phyloP scores from a whole-genome alignment of 148 eudicot genomes.

The Chenopodium suecicum region DNA sequence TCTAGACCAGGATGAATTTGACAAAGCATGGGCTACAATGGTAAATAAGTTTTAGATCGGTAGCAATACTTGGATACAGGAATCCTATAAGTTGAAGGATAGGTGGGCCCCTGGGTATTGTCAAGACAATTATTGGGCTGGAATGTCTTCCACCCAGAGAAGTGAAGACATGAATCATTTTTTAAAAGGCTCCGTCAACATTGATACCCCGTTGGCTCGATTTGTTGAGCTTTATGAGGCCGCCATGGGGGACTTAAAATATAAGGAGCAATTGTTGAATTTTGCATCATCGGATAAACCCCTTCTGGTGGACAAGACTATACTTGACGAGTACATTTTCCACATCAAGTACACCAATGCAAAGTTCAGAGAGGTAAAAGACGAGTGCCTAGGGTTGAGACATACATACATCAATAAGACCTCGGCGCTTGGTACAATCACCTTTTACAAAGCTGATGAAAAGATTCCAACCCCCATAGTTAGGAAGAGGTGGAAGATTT shows the following conservation, averaged over 20 bases:
- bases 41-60: neutral
- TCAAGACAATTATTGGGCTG: neutral
- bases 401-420: too few species aligned
- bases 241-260: neutral
- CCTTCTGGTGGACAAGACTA: neutral
- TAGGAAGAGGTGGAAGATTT: neutral
- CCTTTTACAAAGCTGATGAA: too few species aligned
- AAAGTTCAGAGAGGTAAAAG: neutral
- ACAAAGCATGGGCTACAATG: neutral
- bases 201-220: neutral
- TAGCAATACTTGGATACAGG: neutral
- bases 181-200: neutral
- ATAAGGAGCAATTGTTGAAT: neutral
- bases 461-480: too few species aligned
- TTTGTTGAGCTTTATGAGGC: neutral
- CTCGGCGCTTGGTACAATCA: too few species aligned
- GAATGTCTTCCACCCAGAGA: neutral
- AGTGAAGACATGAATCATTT: neutral
- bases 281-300: neutral
- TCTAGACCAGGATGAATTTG: neutral
- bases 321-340: neutral
- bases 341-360: neutral
- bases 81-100: neutral
- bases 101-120: neutral
- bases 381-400: neutral